Percentiles rank a stretch among this genome's conserved stretches.
These are phyloP conservation scores for Microthyrium microscopicum DNA, from an alignment of 2,329 filamentous ascomycete species.

Conservation along the genomic window DNA sequence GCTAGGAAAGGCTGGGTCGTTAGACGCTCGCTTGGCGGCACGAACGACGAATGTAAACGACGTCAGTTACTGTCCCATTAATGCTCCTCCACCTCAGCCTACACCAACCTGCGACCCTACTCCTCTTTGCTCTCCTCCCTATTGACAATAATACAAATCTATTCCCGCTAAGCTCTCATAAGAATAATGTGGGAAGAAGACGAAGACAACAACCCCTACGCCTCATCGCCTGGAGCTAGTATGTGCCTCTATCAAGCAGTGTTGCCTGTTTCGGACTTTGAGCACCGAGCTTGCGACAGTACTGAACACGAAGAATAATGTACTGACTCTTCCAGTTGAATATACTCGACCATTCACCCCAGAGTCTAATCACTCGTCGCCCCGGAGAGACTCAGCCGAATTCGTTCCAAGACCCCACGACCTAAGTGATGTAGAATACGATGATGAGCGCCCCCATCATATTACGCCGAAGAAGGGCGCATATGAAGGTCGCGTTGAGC, in stretches of 20 bases:
- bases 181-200: slow-evolving; percentile 87
- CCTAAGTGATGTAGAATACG: slow-evolving; percentile 42
- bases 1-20: no score
- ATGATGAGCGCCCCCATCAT: slow-evolving; percentile 24
- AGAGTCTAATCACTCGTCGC: slow-evolving; percentile 54
- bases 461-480: slow-evolving; percentile 56
- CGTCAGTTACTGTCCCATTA: no score
- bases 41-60: no score
- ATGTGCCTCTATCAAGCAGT: slow-evolving; percentile 14
- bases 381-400: slow-evolving; percentile 47
- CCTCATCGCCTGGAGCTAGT: slow-evolving; percentile 22
- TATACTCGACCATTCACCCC: slow-evolving; percentile 47
- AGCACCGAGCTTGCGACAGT: slow-evolving; percentile 12
- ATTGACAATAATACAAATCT: no score
- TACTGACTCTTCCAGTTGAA: slow-evolving; percentile 18
- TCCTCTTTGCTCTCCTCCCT: no score
- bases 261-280: slow-evolving; percentile 2
- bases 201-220: slow-evolving; percentile 96
- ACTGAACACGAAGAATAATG: slow-evolving; percentile 10
- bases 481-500: slow-evolving; percentile 90
- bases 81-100: no score
- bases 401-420: slow-evolving; percentile 35
- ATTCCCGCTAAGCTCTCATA: no score
- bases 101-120: no score
- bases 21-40: no score